These are phyloP conservation scores for Diaporthe citriasiana DNA, from an alignment of 2,329 filamentous ascomycete species.

Conservation along the genomic window DNA sequence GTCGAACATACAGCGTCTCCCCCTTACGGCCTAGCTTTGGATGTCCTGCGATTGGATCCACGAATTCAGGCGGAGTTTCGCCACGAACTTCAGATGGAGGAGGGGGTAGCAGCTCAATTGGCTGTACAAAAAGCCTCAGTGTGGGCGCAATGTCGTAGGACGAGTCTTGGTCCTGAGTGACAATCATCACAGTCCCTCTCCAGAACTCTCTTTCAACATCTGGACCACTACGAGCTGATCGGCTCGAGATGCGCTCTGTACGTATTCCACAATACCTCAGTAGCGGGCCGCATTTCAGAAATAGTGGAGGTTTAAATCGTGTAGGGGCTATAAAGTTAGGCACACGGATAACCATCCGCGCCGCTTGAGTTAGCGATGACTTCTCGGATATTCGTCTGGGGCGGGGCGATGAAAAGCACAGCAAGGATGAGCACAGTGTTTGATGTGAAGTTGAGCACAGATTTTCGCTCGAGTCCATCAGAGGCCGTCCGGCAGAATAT, in stretches of 20 bases:
- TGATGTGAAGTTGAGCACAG: neutral
- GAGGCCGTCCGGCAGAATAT: conserved; percentile 36
- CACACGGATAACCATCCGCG: conserved; percentile 58
- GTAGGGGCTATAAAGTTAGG: conserved; percentile 64
- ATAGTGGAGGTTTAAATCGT: conserved; percentile 85
- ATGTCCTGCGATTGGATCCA: conserved; percentile 90
- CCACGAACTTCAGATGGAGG: conserved; percentile 79
- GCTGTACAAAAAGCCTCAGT: conserved; percentile 87
- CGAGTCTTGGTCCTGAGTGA: conserved; percentile 87
- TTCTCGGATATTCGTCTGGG: conserved; percentile 32
- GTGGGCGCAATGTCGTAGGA: conserved; percentile 85
- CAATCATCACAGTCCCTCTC: conserved; percentile 96
- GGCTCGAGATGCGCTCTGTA: conserved; percentile 66
- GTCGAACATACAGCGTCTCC: conserved; percentile 88
- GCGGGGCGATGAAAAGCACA: neutral
- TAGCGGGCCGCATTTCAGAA: conserved; percentile 90
- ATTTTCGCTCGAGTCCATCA: conserved; percentile 1
- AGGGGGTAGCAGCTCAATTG: conserved; percentile 84
- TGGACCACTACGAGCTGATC: conserved; percentile 54
- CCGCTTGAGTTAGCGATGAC: conserved; percentile 75
- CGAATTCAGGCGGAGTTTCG: conserved; percentile 81
- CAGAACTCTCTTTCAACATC: conserved; percentile 80
- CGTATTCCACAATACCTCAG: conserved; percentile 90
- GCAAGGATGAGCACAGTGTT: conserved; percentile 21
- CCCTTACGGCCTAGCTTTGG: conserved; percentile 88